Conservation (phyloP, 2,329 filamentous ascomycete genomes). For the Grosmannia clavigera region DNA sequence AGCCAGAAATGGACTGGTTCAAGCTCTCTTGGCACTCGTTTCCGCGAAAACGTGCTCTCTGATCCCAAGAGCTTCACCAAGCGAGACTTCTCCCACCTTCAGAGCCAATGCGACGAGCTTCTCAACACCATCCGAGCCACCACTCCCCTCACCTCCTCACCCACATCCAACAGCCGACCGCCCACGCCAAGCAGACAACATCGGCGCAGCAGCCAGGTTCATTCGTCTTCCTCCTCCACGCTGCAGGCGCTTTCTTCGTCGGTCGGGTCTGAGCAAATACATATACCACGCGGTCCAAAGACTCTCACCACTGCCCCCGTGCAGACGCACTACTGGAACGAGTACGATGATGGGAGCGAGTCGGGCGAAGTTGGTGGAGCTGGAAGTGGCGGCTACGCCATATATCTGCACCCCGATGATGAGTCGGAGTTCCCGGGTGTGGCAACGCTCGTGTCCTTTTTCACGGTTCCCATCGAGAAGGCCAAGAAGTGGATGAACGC, state of each 20-base stretch:
- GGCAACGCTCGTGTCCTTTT: conserved; percentile 41
- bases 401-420: conserved; percentile 62
- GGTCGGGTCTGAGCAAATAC: conserved; percentile 4
- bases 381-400: conserved; percentile 50
- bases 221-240: conserved; percentile 12
- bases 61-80: conserved; percentile 61
- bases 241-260: conserved; percentile 11
- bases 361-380: conserved; percentile 40
- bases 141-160: conserved; percentile 26
- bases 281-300: neutral
- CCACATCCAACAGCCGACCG: conserved; percentile 2
- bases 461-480: conserved; percentile 36
- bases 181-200: neutral
- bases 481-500: conserved; percentile 37
- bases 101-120: conserved; percentile 37
- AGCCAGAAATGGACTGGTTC: conserved; percentile 70
- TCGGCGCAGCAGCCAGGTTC: conserved; percentile 10
- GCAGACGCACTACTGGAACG: conserved; percentile 60
- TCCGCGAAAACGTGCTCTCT: conserved; percentile 53
- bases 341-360: conserved; percentile 75
- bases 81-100: conserved; percentile 46
- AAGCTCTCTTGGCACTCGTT: conserved; percentile 47
- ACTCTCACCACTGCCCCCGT: conserved; percentile 8
- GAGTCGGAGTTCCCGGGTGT: conserved; percentile 49
- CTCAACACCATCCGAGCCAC: conserved; percentile 33